Evolutionary conservation across 2,329 filamentous ascomycete species (phyloP), one percentile per base, ranked within the genome.

Genomic region (Penicillium digitatum): DNA sequence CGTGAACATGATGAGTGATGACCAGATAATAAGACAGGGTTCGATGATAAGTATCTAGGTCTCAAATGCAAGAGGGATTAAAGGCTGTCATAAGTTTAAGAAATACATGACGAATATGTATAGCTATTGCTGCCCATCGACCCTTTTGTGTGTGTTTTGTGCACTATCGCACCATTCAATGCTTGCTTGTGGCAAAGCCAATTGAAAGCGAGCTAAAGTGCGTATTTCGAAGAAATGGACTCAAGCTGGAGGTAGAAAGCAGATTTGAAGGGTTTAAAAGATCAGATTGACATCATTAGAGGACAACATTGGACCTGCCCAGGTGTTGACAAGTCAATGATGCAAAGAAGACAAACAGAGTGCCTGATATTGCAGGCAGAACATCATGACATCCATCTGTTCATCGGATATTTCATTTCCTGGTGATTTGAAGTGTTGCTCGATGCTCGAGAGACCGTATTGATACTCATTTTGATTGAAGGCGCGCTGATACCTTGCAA

Each of bases 1-100:
- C 26, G 78, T 68, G 67, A 84, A 84, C 81, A 83, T 83, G 38
- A 52, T 72, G 22, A 18, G 9, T 34, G 24, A 27, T 26, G 20
- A 27, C 12, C 26, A 32, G 27, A 35, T 18, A 10, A 24, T 4
- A 40, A 16, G 24, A 46, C 14, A 39, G 29, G 34, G 20, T 31
- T 24, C 12, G 12, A 9, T 27, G n/a, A n/a, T 34, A 34, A 16
- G 14, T 32, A 29, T 9, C 16, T 12, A 12, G 43, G 22, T 29
- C 5, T 27, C 8, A 12, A 26, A 32, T 47, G n/a, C 22, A 34
- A 35, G 16, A 32, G 22, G 35, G 20, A 42, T 27, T 26, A 22
- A n/a, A 34, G 16, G 6, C n/a, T 18, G 12, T 31, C 47, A 24
- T 10, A 34, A 5, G 7, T n/a, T 18, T 14, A 20, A 49, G 27